phyloP scores from a whole-genome alignment of 163 green algal species.

The Chlorella variabilis region DNA sequence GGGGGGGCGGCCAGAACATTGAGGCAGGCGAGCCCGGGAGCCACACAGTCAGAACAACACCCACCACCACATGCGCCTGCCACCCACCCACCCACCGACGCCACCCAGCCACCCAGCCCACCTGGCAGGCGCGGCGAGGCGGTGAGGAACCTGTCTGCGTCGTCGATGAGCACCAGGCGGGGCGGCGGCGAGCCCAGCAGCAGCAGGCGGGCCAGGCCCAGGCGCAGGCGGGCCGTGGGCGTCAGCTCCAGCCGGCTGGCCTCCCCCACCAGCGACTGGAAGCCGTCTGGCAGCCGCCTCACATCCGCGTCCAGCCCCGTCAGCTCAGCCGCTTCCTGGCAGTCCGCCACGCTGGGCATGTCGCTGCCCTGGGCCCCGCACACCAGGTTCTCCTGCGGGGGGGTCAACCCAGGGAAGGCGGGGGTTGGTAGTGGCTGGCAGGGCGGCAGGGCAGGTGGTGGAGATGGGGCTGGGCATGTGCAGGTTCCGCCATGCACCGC shows the following conservation, averaged over 20 bases:
- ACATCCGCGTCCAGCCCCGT: neutral
- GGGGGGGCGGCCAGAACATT: too few relatives aligned
- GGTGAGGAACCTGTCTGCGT: neutral
- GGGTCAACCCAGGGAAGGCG: neutral
- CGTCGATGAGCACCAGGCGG: neutral
- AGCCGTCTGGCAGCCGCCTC: neutral
- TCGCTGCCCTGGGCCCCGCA: neutral
- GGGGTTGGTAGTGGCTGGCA: neutral
- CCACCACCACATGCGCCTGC: too few relatives aligned
- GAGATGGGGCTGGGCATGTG: neutral
- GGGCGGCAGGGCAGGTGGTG: neutral
- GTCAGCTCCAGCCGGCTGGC: neutral
- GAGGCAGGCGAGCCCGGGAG: too few relatives aligned
- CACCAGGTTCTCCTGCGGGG: constrained; percentile 5
- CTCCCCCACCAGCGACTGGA: neutral
- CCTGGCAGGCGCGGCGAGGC: neutral
- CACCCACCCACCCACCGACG: too few relatives aligned
- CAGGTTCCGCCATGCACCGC: too few relatives aligned
- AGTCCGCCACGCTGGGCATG: neutral
- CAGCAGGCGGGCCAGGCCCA: constrained; percentile 6
- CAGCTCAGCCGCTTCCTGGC: neutral
- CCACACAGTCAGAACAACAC: too few relatives aligned
- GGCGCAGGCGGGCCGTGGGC: neutral
- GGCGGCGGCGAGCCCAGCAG: neutral
- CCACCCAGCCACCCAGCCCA: too few relatives aligned